Conservation (phyloP, 2,329 filamentous ascomycete species). For the Aspergillus neoniger region DNA sequence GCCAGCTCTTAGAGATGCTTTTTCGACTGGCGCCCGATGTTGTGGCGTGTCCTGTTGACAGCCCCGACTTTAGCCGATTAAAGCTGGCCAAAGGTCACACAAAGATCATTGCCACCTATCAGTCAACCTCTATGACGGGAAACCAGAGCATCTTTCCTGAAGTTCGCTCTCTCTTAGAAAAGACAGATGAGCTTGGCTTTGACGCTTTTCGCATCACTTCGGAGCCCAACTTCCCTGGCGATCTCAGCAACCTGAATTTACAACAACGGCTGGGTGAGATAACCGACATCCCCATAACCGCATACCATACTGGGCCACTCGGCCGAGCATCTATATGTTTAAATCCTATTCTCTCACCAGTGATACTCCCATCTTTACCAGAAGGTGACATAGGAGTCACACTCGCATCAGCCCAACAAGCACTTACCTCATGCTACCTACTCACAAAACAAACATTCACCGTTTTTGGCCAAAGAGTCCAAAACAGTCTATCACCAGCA, state of each 20-base stretch:
- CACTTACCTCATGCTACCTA: neutral
- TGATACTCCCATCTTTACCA: neutral
- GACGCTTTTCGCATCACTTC: neutral
- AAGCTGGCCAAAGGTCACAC: neutral
- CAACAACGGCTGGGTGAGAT: neutral
- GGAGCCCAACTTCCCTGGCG: neutral
- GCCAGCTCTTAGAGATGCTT: neutral
- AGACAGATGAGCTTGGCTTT: neutral
- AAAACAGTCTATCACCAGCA: conserved; percentile 27
- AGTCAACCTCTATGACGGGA: neutral
- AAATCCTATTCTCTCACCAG: neutral
- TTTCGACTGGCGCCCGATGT: neutral
- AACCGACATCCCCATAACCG: neutral
- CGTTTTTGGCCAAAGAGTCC: conserved; percentile 27
- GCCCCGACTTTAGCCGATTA: neutral
- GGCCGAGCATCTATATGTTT: neutral
- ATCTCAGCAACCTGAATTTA: neutral
- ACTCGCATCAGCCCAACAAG: neutral
- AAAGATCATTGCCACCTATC: neutral
- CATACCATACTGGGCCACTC: neutral
- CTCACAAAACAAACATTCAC: conserved; percentile 15
- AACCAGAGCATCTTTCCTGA: neutral
- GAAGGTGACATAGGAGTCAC: neutral
- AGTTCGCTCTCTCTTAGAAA: neutral
- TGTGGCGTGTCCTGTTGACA: neutral